A percentile compares a stretch with the other conserved stretches of the same genome.
Evolutionary conservation across 441 rosid species (phyloP).

Genomic region (Brassica balearica): DNA sequence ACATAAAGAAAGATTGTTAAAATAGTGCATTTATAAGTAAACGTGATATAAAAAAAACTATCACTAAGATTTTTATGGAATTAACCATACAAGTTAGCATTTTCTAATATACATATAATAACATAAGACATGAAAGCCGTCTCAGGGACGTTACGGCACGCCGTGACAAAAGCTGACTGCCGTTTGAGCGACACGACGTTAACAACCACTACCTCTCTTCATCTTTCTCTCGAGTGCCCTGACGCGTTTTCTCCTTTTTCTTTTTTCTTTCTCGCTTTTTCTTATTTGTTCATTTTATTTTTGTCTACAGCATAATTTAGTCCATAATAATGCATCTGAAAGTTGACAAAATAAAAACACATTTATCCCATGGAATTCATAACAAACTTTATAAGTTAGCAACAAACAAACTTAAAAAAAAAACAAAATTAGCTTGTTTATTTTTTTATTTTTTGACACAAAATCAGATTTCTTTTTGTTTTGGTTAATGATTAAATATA

Average conservation of each 20-base stretch:
- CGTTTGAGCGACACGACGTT: constrained; percentile 46
- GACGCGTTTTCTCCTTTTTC: constrained; percentile 43
- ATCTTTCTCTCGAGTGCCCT: constrained; percentile 42
- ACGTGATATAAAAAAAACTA: not conserved
- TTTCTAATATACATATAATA: not conserved
- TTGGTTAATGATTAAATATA: not conserved
- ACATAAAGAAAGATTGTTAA: not conserved
- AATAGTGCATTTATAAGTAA: not conserved
- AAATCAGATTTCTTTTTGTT: not conserved
- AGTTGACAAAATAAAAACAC: constrained; percentile 6
- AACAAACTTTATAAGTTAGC: not conserved
- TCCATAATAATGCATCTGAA: not conserved
- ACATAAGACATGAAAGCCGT: constrained; percentile 33
- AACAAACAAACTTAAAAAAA: no score
- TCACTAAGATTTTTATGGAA: not conserved
- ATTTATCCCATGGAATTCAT: constrained; percentile 8
- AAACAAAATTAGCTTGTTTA: not conserved
- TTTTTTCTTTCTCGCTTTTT: constrained; percentile 23
- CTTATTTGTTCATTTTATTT: not conserved
- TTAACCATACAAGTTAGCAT: not conserved
- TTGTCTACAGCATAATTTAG: constrained; percentile 3
- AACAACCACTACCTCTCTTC: constrained; percentile 44
- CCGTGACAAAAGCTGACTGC: constrained; percentile 44
- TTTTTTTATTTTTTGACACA: not conserved
- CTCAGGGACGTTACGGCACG: constrained; percentile 30